These are phyloP conservation scores for Pichia thaimueangensis DNA, from an alignment of 805 yeast genomes.

Conservation along the genomic window DNA sequence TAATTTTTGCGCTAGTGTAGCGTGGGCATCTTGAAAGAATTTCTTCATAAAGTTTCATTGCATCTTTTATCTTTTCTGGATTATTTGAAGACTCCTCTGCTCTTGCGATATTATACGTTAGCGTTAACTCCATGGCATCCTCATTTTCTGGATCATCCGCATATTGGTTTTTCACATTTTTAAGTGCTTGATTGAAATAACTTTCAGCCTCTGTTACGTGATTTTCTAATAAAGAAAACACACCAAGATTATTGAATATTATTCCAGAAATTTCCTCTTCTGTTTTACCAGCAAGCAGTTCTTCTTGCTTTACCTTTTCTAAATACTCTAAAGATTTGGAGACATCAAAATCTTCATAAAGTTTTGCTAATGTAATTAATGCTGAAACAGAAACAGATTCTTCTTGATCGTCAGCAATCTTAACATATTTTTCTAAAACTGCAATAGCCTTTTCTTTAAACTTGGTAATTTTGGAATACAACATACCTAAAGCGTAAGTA, in stretches of 20 bases:
- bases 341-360: conserved; percentile 61
- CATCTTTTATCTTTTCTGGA: conserved; percentile 23
- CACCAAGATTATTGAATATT: conserved; percentile 79
- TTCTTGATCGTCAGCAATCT: conserved; percentile 47
- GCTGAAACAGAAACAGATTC: conserved; percentile 63
- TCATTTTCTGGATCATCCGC: conserved; percentile 16
- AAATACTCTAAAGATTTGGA: conserved; percentile 63
- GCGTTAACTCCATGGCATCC: conserved; percentile 35
- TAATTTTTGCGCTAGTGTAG: conserved; percentile 68
- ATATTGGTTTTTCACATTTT: conserved; percentile 32
- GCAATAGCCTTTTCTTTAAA: conserved; percentile 47
- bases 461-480: conserved; percentile 47
- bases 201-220: conserved; percentile 40
- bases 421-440: conserved; percentile 63
- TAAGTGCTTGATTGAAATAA: conserved; percentile 36
- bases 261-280: conserved; percentile 48
- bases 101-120: conserved; percentile 73
- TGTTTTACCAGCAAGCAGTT: conserved; percentile 29
- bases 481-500: conserved; percentile 65
- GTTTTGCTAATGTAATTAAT: conserved; percentile 57
- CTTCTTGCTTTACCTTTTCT: conserved; percentile 40
- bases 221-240: conserved; percentile 58
- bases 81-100: conserved; percentile 34
- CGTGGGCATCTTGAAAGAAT: conserved; percentile 58
- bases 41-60: conserved; percentile 41